Conservation (phyloP, 1,284 basidiomycete species). For the Austroboletus niveus region DNA sequence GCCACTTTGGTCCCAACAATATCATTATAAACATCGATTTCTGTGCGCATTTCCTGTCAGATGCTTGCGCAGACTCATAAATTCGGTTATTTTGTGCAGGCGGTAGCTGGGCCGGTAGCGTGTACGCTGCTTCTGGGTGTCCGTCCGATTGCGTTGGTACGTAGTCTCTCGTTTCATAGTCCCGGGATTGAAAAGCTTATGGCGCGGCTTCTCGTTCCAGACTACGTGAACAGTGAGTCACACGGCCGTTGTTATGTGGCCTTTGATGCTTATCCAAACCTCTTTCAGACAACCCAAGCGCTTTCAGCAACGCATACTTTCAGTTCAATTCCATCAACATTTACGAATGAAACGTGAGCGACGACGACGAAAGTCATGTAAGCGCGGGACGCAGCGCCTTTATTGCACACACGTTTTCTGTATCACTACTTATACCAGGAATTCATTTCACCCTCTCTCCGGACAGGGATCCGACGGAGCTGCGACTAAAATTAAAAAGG, state of each 20-base stretch:
- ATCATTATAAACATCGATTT: slow-evolving; percentile 44
- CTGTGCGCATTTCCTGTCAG: slow-evolving; percentile 23
- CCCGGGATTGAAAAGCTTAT: not conserved
- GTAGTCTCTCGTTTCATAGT: not conserved
- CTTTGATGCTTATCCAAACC: not conserved
- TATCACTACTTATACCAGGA: too few relatives aligned
- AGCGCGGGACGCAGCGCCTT: too few relatives aligned
- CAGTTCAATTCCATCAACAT: slow-evolving; percentile 43
- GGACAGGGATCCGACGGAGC: too few relatives aligned
- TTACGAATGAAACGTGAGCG: slow-evolving; percentile 25
- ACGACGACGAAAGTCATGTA: not conserved
- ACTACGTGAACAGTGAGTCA: slow-evolving; percentile 35
- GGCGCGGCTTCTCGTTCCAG: slow-evolving; percentile 1
- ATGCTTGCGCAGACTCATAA: too few relatives aligned
- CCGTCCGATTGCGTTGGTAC: slow-evolving; percentile 35
- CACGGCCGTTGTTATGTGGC: not conserved
- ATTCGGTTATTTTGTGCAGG: slow-evolving; percentile 21
- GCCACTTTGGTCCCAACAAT: slow-evolving; percentile 38
- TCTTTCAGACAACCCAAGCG: slow-evolving; percentile 41
- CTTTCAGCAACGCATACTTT: slow-evolving; percentile 54
- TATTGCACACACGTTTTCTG: too few relatives aligned
- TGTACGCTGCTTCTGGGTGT: slow-evolving; percentile 35
- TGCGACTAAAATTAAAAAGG: too few relatives aligned
- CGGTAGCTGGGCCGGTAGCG: slow-evolving; percentile 43
- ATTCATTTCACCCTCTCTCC: too few relatives aligned